Percentiles rank a stretch among this genome's conserved stretches.
phyloP scores from a whole-genome alignment of 2,329 filamentous ascomycete genomes.

The Apiospora saccharicola region DNA sequence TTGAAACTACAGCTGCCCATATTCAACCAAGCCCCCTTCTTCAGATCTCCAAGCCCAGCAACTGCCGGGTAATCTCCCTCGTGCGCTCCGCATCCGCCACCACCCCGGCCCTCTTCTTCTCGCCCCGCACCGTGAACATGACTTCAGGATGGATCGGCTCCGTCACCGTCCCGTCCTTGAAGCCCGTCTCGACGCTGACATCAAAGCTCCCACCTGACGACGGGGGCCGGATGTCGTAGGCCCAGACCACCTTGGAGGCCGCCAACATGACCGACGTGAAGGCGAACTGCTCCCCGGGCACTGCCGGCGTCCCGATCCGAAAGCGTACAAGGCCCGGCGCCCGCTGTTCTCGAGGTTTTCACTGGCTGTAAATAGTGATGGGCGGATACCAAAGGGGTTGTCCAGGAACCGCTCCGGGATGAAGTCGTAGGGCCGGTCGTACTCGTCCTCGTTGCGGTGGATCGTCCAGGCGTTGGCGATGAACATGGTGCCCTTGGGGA shows the following conservation, averaged over 20 bases:
- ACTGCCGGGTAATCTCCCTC: neutral
- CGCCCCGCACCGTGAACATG: neutral
- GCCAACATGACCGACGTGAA: constrained; percentile 14
- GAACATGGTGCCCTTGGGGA: constrained; percentile 15
- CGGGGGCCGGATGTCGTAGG: constrained; percentile 22
- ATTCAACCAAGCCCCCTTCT: too few species aligned
- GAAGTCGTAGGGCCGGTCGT: constrained; percentile 24
- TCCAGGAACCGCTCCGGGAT: constrained; percentile 25
- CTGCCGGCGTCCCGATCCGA: constrained; percentile 24
- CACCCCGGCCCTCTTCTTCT: constrained; percentile 1
- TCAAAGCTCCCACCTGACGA: neutral
- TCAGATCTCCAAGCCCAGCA: neutral
- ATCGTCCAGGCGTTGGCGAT: constrained; percentile 25
- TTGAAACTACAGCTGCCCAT: too few species aligned
- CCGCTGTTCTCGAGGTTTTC: neutral
- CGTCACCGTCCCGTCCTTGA: constrained; percentile 17
- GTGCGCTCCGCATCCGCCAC: constrained; percentile 17
- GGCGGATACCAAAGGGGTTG: constrained; percentile 12
- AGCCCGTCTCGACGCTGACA: constrained; percentile 17
- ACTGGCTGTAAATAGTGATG: neutral
- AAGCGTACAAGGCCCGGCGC: neutral
- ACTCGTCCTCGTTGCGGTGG: constrained; percentile 23
- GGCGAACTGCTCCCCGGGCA: constrained; percentile 26
- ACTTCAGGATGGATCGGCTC: constrained; percentile 23
- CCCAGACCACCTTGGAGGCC: constrained; percentile 24